These are phyloP conservation scores for Fusarium cyanostomum DNA, from an alignment of 2,329 filamentous ascomycete species.

Conservation along the genomic window DNA sequence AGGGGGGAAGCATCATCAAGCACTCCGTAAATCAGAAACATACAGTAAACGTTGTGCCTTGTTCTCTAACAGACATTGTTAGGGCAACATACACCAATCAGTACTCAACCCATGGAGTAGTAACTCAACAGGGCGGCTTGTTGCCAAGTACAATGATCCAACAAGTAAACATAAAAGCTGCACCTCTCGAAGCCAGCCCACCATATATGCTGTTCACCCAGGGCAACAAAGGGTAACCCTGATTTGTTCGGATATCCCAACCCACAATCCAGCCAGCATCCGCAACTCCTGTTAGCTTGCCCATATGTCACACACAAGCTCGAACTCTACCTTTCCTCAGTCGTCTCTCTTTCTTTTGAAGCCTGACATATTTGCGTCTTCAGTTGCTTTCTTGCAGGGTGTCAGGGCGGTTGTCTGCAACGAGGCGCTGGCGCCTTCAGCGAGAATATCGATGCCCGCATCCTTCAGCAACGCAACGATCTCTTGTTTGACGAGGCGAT, in stretches of 20 bases:
- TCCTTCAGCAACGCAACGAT: neutral
- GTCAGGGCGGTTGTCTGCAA: neutral
- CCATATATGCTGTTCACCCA: neutral
- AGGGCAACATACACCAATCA: conserved; percentile 5
- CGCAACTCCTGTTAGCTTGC: neutral
- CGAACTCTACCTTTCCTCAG: neutral
- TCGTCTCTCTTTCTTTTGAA: neutral
- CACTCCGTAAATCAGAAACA: neutral
- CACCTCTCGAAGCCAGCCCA: no score
- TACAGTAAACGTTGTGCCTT: neutral
- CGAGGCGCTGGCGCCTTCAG: no score
- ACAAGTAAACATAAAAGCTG: no score
- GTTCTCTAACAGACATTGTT: neutral
- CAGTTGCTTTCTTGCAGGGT: neutral
- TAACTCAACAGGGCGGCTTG: conserved; percentile 1
- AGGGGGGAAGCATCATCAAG: no score
- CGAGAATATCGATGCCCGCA: neutral
- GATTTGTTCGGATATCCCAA: neutral
- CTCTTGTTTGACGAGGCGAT: neutral
- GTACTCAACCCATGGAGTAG: neutral
- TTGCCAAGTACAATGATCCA: no score
- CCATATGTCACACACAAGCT: neutral
- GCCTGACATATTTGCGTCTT: neutral
- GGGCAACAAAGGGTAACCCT: neutral
- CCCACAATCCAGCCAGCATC: neutral